Evolutionary conservation across 2,329 filamentous ascomycete species (phyloP).

Genomic region (Triangularia setosa): DNA sequence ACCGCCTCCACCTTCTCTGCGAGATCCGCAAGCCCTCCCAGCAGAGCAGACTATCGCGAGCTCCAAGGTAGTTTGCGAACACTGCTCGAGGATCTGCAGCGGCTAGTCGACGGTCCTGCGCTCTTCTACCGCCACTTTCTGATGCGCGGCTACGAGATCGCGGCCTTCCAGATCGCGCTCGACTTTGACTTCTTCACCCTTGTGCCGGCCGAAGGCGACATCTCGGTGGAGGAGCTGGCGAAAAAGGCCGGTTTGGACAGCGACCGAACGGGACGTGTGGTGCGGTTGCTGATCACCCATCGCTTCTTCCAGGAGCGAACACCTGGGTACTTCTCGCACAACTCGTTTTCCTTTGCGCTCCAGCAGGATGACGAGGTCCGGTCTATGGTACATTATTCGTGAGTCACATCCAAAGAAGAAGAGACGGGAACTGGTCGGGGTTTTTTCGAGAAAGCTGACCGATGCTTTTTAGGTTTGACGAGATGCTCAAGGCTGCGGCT

Average conservation of each 20-base stretch:
- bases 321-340: not conserved
- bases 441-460: not conserved
- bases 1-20: no score
- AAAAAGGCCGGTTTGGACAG: not conserved
- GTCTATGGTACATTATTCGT: not conserved
- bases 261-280: not conserved
- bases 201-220: no score
- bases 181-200: no score
- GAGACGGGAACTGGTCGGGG: not conserved
- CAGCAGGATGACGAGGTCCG: no score
- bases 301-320: not conserved
- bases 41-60: not conserved
- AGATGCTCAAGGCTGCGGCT: not conserved
- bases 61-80: not conserved
- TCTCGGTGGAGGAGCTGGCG: not conserved
- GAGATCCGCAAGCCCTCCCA: no score
- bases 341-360: no score
- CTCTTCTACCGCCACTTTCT: not conserved
- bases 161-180: no score
- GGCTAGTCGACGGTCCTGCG: not conserved
- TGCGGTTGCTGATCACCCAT: not conserved
- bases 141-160: not conserved
- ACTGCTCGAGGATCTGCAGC: not conserved
- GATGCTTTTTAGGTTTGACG: not conserved
- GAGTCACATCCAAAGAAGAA: not conserved